These are phyloP conservation scores for Carex parvula DNA, from an alignment of 176 grass and related monocot species.

Conservation along the genomic window DNA sequence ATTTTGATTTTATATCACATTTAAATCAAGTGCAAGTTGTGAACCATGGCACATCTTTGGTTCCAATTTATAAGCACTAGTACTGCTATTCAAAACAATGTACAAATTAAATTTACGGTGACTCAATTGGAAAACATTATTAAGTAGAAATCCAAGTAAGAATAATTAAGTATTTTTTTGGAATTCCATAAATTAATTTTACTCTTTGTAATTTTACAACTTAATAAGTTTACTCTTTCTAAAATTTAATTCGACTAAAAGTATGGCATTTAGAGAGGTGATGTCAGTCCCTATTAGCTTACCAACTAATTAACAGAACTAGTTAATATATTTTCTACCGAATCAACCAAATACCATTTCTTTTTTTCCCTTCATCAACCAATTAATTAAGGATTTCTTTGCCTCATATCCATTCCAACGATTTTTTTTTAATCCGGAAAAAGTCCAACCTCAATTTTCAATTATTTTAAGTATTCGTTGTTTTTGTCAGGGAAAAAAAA, in stretches of 20 bases:
- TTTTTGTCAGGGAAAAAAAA: not conserved
- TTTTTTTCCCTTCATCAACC: not conserved
- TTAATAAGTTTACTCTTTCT: not conserved
- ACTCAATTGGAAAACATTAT: not conserved
- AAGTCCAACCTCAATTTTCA: not conserved
- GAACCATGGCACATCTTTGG: not conserved
- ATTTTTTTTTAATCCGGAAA: not conserved
- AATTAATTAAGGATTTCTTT: not conserved
- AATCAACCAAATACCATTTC: not conserved
- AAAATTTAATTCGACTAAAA: not conserved
- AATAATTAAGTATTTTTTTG: not conserved
- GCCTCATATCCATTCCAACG: not conserved
- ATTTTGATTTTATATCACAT: not conserved
- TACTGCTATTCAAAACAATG: not conserved
- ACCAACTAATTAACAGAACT: not conserved
- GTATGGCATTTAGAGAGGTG: not conserved
- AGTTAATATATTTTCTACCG: not conserved
- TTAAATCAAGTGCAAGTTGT: not conserved
- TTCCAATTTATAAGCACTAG: not conserved
- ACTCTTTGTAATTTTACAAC: no score
- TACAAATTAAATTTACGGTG: not conserved
- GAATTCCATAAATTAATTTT: not conserved
- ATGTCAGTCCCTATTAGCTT: not conserved
- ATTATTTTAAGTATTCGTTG: not conserved
- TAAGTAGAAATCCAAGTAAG: not conserved